Evolutionary conservation across 2,329 filamentous ascomycete genomes (phyloP).

Genomic region (Penicillium sp.): DNA sequence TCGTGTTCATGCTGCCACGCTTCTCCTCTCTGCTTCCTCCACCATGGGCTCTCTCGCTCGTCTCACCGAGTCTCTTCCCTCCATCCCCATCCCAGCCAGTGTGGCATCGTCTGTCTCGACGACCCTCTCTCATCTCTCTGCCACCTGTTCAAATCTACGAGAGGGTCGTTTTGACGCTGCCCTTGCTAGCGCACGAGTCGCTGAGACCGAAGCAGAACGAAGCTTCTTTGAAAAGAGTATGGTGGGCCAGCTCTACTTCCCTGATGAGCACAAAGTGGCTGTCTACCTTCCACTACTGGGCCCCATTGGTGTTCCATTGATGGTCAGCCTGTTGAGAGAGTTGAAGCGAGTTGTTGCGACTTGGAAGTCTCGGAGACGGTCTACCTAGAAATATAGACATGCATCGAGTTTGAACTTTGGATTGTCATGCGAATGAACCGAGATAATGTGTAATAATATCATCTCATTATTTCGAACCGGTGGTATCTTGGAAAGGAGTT

Average conservation of each 20-base stretch:
- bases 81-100: conserved; percentile 81
- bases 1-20: conserved; percentile 76
- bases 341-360: conserved; percentile 50
- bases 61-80: conserved; percentile 73
- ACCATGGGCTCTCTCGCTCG: conserved; percentile 90
- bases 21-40: conserved; percentile 83
- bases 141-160: conserved; percentile 65
- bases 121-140: conserved; percentile 69
- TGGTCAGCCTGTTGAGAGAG: conserved; percentile 80
- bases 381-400: not conserved
- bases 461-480: too few relatives aligned
- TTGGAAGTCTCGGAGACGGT: conserved; percentile 27
- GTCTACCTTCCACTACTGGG: conserved; percentile 90
- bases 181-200: conserved; percentile 72
- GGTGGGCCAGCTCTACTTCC: conserved; percentile 98
- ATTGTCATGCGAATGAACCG: too few relatives aligned
- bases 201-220: conserved; percentile 81
- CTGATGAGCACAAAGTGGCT: conserved; percentile 95
- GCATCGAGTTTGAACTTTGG: too few relatives aligned
- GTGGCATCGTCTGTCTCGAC: conserved; percentile 81
- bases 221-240: conserved; percentile 99
- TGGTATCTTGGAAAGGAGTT: too few relatives aligned
- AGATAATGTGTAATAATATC: too few relatives aligned
- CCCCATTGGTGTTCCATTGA: conserved; percentile 79
- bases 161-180: conserved; percentile 59